A percentile compares a stretch with the other conserved stretches of the same genome.
Evolutionary conservation across 352 stramenopile genomes (phyloP).

Genomic region (Phytophthora boehmeriae): DNA sequence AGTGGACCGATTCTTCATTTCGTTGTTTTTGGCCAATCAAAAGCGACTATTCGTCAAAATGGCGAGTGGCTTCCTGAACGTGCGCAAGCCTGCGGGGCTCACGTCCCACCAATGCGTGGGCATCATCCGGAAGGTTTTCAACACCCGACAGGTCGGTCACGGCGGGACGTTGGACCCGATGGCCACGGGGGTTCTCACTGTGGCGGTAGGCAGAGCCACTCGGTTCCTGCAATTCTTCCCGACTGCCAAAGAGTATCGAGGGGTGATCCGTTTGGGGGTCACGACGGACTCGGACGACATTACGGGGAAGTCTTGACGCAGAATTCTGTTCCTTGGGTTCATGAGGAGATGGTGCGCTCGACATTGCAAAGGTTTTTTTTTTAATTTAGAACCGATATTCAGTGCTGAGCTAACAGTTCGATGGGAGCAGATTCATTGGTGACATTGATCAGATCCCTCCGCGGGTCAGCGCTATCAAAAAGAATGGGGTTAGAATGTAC

Average conservation of each 20-base stretch:
- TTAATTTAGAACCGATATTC: background rate
- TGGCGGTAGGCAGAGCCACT: constrained; percentile 81
- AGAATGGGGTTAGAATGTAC: constrained; percentile 81
- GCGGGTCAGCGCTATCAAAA: constrained; percentile 81
- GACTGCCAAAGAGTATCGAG: constrained; percentile 78
- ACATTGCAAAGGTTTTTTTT: constrained; percentile 52
- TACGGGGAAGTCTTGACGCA: constrained; percentile 66
- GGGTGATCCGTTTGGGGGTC: constrained; percentile 75
- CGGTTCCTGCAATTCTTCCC: constrained; percentile 82
- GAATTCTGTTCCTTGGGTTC: constrained; percentile 62
- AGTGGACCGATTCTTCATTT: no score
- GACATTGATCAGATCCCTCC: constrained; percentile 80
- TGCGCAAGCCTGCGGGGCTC: constrained; percentile 75
- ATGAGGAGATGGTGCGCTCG: constrained; percentile 34
- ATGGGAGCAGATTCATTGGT: constrained; percentile 66
- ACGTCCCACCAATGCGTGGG: constrained; percentile 85
- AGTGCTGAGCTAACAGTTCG: background rate
- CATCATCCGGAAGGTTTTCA: constrained; percentile 69
- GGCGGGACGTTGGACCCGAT: constrained; percentile 89
- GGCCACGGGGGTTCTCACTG: constrained; percentile 84
- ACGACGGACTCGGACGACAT: constrained; percentile 86
- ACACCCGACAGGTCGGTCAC: constrained; percentile 78
- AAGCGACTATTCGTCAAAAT: constrained; percentile 10
- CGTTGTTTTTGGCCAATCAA: no score
- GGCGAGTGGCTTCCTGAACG: constrained; percentile 77